phyloP scores from a whole-genome alignment of 1,139 yeast genomes.

The Saccharomyces hybrid region DNA sequence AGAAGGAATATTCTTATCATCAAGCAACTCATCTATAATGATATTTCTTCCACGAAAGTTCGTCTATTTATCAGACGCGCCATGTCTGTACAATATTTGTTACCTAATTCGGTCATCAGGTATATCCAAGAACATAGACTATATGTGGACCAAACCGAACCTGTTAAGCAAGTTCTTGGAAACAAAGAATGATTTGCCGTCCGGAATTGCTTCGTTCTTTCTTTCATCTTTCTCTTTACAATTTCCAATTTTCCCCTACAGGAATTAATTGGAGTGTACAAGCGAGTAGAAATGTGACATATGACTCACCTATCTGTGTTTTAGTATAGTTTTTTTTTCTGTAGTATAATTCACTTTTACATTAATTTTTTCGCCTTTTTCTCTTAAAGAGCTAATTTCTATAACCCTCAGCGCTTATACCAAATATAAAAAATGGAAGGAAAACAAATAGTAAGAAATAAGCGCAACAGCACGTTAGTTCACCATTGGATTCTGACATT shows the following conservation, averaged over 20 bases:
- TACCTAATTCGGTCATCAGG: conserved; percentile 91
- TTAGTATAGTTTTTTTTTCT: neutral
- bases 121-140: conserved; percentile 88
- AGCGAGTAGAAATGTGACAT: neutral
- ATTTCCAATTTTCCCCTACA: neutral
- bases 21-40: conserved; percentile 92
- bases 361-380: neutral
- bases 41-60: conserved; percentile 90
- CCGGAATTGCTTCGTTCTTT: neutral
- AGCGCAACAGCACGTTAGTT: neutral
- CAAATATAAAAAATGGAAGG: neutral
- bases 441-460: neutral
- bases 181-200: conserved; percentile 28
- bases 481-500: neutral
- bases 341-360: neutral
- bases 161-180: conserved; percentile 83
- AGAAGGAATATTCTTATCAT: conserved; percentile 88
- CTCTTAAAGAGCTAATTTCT: neutral
- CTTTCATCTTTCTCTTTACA: neutral
- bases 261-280: neutral
- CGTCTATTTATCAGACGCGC: conserved; percentile 86
- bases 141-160: conserved; percentile 80
- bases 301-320: neutral
- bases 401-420: neutral
- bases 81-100: conserved; percentile 90